Conservation (phyloP, 192 early-diverging fungal species). For the Coemansia umbellata region DNA sequence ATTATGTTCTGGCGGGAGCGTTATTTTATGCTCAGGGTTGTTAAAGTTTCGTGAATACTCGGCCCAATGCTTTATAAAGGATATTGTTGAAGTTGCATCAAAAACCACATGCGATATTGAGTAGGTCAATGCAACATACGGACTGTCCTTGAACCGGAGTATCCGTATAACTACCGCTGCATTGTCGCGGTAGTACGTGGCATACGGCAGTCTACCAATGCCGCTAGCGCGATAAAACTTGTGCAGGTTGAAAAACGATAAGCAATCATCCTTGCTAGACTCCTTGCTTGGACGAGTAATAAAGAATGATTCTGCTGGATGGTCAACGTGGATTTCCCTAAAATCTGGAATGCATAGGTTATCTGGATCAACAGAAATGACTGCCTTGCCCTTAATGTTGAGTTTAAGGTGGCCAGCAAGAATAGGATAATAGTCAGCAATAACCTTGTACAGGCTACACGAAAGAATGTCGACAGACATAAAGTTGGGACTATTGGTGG, state of each 20-base stretch:
- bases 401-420: slow-evolving; percentile 27
- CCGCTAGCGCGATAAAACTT: slow-evolving; percentile 24
- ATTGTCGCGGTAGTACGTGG: slow-evolving; percentile 28
- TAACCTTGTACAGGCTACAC: slow-evolving; percentile 22
- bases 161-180: slow-evolving; percentile 14
- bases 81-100: slow-evolving; percentile 14
- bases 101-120: slow-evolving; percentile 34
- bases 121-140: slow-evolving; percentile 22
- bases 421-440: slow-evolving; percentile 44
- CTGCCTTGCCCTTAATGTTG: slow-evolving; percentile 17
- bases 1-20: slow-evolving; percentile 14
- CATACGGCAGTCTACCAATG: slow-evolving; percentile 9
- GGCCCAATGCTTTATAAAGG: slow-evolving; percentile 31
- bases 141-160: slow-evolving; percentile 24
- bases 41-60: slow-evolving; percentile 28
- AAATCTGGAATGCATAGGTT: slow-evolving; percentile 38
- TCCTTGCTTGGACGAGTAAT: not conserved
- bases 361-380: slow-evolving; percentile 21
- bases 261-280: no score
- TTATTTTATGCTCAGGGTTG: not conserved
- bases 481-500: slow-evolving; percentile 2
- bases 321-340: slow-evolving; percentile 19
- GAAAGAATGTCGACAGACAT: slow-evolving; percentile 28
- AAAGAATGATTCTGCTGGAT: slow-evolving; percentile 30
- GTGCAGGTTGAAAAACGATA: slow-evolving; percentile 30